Evolutionary conservation across 192 early-diverging fungal species (phyloP).

Genomic region (Diversispora eburnea): DNA sequence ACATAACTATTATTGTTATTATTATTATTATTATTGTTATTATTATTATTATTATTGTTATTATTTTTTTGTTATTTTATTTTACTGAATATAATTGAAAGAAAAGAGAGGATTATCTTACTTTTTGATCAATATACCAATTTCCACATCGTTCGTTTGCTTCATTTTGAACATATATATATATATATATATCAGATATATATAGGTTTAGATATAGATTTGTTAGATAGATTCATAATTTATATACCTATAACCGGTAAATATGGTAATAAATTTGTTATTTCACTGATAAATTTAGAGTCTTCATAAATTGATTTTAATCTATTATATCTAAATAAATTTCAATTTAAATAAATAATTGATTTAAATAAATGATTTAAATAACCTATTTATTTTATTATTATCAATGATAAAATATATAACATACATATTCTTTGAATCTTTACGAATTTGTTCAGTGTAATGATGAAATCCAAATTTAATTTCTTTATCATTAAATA

Average conservation of each 20-base stretch:
- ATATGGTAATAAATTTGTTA: conserved; percentile 49
- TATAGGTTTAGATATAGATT: too few species aligned
- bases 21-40: background rate
- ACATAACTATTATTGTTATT: conserved; percentile 31
- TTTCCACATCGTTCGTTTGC: conserved; percentile 85
- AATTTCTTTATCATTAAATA: too few species aligned
- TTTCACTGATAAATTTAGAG: conserved; percentile 62
- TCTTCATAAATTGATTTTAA: conserved; percentile 77
- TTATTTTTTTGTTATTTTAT: background rate
- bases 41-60: background rate
- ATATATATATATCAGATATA: background rate
- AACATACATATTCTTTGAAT: conserved; percentile 40
- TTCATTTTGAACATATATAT: conserved; percentile 8
- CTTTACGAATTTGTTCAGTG: conserved; percentile 31
- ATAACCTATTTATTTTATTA: too few species aligned
- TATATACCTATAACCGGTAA: conserved; percentile 59
- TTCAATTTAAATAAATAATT: background rate
- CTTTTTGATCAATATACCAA: conserved; percentile 78
- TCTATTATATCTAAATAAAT: conserved; percentile 61
- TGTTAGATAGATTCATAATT: background rate
- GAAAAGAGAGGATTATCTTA: conserved; percentile 35
- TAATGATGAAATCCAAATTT: background rate
- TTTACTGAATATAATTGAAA: background rate
- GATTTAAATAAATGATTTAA: background rate
- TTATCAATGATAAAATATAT: background rate